phyloP scores from a whole-genome alignment of 176 grass and related monocot species.

The Olyra latifolia region DNA sequence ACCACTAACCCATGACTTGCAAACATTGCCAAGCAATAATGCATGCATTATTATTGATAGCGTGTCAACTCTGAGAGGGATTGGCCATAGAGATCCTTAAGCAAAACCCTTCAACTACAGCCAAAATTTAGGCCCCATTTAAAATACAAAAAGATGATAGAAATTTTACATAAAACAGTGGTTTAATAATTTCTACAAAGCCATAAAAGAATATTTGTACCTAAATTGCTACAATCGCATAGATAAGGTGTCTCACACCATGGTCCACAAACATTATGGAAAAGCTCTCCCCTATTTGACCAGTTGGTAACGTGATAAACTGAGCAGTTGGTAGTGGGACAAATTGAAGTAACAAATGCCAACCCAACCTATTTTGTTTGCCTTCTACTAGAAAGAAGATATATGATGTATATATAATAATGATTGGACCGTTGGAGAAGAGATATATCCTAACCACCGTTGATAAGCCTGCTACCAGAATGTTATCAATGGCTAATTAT shows the following conservation, averaged over 20 bases:
- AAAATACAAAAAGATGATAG: neutral
- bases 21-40: constrained; percentile 4
- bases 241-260: neutral
- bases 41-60: constrained; percentile 27
- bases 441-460: neutral
- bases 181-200: no score
- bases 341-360: constrained; percentile 24
- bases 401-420: neutral
- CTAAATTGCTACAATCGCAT: no score
- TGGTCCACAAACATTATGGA: neutral
- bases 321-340: neutral
- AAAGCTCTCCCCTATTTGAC: neutral
- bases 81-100: neutral
- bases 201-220: no score
- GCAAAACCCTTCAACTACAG: neutral
- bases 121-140: neutral
- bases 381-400: neutral
- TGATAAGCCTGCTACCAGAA: constrained; percentile 29
- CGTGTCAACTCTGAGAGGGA: constrained; percentile 33
- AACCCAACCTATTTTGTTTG: constrained; percentile 10
- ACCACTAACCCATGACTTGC: constrained; percentile 1
- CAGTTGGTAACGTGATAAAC: no score
- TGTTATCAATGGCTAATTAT: constrained; percentile 48
- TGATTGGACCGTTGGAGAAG: neutral
- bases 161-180: no score